Conservation (phyloP, 2,329 filamentous ascomycete species). For the Sporothrix luriei region DNA sequence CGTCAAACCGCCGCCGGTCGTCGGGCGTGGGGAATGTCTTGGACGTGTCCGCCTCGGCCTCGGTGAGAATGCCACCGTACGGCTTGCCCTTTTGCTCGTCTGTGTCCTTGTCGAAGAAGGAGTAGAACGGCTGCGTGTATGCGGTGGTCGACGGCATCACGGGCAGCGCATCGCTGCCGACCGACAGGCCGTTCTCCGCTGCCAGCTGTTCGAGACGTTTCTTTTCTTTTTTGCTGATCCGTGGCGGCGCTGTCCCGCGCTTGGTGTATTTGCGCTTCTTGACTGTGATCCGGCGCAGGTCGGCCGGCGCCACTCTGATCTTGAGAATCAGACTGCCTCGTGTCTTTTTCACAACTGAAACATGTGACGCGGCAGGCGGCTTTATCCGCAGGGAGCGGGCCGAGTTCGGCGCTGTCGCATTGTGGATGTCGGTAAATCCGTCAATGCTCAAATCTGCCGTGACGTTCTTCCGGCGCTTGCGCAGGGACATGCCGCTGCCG, state of each 20-base stretch:
- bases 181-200: slow-evolving; percentile 5
- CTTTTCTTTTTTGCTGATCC: slow-evolving; percentile 40
- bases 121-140: slow-evolving; percentile 80
- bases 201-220: slow-evolving; percentile 29
- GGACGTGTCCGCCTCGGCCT: slow-evolving; percentile 86
- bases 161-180: slow-evolving; percentile 11
- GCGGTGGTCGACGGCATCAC: slow-evolving; percentile 34
- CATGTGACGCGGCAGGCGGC: slow-evolving; percentile 43
- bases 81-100: slow-evolving; percentile 91
- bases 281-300: slow-evolving; percentile 63
- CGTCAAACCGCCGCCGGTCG: slow-evolving; percentile 85
- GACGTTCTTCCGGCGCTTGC: slow-evolving; percentile 57
- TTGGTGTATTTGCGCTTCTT: slow-evolving; percentile 57
- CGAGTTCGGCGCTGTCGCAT: slow-evolving; percentile 46
- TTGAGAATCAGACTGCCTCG: slow-evolving; percentile 57
- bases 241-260: slow-evolving; percentile 48
- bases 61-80: slow-evolving; percentile 89
- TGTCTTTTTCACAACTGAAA: slow-evolving; percentile 50
- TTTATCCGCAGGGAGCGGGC: slow-evolving; percentile 64
- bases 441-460: slow-evolving; percentile 49
- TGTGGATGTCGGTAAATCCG: slow-evolving; percentile 41
- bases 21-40: slow-evolving; percentile 79
- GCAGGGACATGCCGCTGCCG: slow-evolving; percentile 54
- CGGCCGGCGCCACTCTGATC: slow-evolving; percentile 59
- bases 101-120: slow-evolving; percentile 83